Percentiles rank a stretch among this genome's conserved stretches.
phyloP scores from a whole-genome alignment of 176 grass and related monocot genomes.

The Poa pratensis region DNA sequence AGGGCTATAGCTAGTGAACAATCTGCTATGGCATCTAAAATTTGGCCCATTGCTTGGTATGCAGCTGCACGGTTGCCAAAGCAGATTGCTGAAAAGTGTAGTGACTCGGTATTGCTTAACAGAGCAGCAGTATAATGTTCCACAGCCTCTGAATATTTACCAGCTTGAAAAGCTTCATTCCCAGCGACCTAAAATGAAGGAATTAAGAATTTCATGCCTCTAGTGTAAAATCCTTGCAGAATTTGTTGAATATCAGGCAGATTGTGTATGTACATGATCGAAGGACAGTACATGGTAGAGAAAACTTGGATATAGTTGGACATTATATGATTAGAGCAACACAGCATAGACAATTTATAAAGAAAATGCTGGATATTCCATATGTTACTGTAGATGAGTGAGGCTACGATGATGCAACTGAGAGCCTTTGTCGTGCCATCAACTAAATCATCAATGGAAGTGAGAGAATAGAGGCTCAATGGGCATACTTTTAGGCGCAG shows the following conservation, averaged over 20 bases:
- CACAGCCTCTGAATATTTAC: constrained; percentile 81
- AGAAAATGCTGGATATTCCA: constrained; percentile 25
- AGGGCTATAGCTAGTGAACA: constrained; percentile 85
- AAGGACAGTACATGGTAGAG: constrained; percentile 1
- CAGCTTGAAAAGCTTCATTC: constrained; percentile 86
- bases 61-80: constrained; percentile 90
- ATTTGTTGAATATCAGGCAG: constrained; percentile 10
- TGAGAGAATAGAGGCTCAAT: constrained; percentile 17
- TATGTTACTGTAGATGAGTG: background rate
- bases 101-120: constrained; percentile 65
- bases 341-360: constrained; percentile 15
- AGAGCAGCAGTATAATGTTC: constrained; percentile 82
- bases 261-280: constrained; percentile 29
- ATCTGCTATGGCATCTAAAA: constrained; percentile 91
- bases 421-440: background rate
- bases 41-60: constrained; percentile 82
- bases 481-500: constrained; percentile 66
- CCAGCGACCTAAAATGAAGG: constrained; percentile 67
- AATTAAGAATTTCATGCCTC: constrained; percentile 33
- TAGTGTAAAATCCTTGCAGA: constrained; percentile 23
- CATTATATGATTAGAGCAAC: constrained; percentile 26
- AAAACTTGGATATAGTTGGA: constrained; percentile 14
- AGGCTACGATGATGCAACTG: background rate
- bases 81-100: constrained; percentile 72
- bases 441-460: constrained; percentile 36